Evolutionary conservation across 1,284 basidiomycete species (phyloP).

Genomic region (Trichosporon sp.): DNA sequence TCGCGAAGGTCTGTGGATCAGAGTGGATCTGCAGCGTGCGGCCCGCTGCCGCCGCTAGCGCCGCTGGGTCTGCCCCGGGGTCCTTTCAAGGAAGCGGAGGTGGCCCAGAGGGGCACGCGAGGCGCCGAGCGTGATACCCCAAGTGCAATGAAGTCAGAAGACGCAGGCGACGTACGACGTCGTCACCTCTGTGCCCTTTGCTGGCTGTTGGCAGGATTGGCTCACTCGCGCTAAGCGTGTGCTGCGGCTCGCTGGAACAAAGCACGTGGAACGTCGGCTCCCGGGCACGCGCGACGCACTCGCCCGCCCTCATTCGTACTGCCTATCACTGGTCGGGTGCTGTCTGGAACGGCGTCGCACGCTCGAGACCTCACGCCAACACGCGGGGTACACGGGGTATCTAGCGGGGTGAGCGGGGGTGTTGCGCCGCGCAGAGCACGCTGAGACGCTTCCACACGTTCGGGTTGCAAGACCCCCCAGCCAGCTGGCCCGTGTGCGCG

Average conservation of each 20-base stretch:
- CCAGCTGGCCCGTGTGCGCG: neutral
- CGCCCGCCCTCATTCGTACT: neutral
- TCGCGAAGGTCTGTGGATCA: neutral
- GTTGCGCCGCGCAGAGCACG: too few relatives aligned
- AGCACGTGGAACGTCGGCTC: neutral
- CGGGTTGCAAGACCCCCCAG: neutral
- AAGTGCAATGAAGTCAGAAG: neutral
- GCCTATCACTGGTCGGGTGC: neutral
- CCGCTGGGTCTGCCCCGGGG: too few relatives aligned
- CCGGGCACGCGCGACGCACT: neutral
- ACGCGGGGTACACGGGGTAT: neutral
- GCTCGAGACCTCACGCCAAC: neutral
- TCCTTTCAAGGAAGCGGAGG: too few relatives aligned
- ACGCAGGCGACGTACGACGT: neutral
- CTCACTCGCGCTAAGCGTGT: too few relatives aligned
- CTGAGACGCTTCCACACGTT: neutral
- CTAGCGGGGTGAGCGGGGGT: neutral
- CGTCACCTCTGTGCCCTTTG: too few relatives aligned
- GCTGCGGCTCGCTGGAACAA: neutral
- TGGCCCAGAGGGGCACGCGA: too few relatives aligned
- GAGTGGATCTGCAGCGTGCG: conserved; percentile 7
- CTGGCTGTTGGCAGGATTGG: too few relatives aligned
- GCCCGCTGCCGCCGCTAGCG: neutral
- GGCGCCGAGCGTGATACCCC: too few relatives aligned
- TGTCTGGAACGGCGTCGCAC: conserved; percentile 1